phyloP scores from a whole-genome alignment of 768 basidiomycete species.

The Leccinellum luteum region DNA sequence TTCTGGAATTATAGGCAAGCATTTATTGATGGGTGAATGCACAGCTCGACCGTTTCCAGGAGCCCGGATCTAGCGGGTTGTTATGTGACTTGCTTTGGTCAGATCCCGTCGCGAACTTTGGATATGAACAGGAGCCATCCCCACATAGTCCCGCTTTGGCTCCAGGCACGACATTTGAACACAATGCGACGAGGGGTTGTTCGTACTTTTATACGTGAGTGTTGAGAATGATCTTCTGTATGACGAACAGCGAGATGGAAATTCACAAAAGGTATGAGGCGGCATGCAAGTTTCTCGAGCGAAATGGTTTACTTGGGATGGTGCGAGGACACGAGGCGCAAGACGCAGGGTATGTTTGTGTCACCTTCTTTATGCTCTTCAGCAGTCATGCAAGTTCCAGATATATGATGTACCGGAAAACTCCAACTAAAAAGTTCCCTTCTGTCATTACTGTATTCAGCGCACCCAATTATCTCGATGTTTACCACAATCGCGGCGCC shows the following conservation, averaged over 20 bases:
- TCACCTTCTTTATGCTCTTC: not conserved
- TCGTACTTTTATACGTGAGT: constrained; percentile 90
- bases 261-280: constrained; percentile 67
- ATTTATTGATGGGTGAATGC: constrained; percentile 8
- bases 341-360: constrained; percentile 74
- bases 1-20: not conserved
- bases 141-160: constrained; percentile 51
- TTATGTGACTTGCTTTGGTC: constrained; percentile 97
- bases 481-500: constrained; percentile 95
- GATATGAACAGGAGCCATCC: constrained; percentile 65
- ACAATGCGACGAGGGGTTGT: constrained; percentile 88
- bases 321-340: constrained; percentile 98
- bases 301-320: constrained; percentile 86
- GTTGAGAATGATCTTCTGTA: not conserved
- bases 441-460: constrained; percentile 98
- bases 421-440: constrained; percentile 92
- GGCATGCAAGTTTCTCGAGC: constrained; percentile 89
- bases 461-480: constrained; percentile 96
- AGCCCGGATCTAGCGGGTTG: constrained; percentile 88
- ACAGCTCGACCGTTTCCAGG: constrained; percentile 88
- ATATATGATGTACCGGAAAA: constrained; percentile 94
- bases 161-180: constrained; percentile 60
- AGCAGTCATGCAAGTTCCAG: constrained; percentile 33
- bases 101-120: constrained; percentile 88
- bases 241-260: constrained; percentile 1